These are phyloP conservation scores for Lactarius deliciosus DNA, from an alignment of 768 basidiomycete species.

Conservation along the genomic window DNA sequence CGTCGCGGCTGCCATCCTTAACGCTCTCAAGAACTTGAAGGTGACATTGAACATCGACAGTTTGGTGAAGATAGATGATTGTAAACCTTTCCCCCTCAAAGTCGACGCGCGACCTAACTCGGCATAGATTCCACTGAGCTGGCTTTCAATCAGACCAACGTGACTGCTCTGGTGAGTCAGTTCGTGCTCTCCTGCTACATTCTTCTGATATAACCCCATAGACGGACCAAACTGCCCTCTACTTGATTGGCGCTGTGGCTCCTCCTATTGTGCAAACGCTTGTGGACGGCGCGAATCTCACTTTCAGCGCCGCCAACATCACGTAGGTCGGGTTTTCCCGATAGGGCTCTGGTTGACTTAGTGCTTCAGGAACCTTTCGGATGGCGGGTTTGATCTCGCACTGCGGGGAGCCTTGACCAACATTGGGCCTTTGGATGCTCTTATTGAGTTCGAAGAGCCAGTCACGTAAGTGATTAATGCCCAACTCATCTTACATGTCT, in stretches of 20 bases:
- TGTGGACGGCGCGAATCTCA: constrained; percentile 54
- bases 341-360: background rate
- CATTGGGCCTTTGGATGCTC: constrained; percentile 65
- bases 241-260: constrained; percentile 69
- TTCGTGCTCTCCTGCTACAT: constrained; percentile 12
- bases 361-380: constrained; percentile 36
- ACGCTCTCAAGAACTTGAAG: constrained; percentile 57
- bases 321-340: constrained; percentile 39
- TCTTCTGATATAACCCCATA: constrained; percentile 30
- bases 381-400: constrained; percentile 62
- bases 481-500: background rate
- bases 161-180: constrained; percentile 51
- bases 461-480: constrained; percentile 46
- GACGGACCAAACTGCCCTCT: constrained; percentile 63
- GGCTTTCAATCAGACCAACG: constrained; percentile 54
- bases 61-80: constrained; percentile 63
- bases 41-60: constrained; percentile 58
- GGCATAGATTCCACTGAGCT: constrained; percentile 52
- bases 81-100: constrained; percentile 38
- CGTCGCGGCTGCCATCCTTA: constrained; percentile 57
- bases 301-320: constrained; percentile 59
- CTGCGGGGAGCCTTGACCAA: constrained; percentile 61
- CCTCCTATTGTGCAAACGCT: constrained; percentile 64
- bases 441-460: constrained; percentile 64
- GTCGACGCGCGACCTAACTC: constrained; percentile 8